Base-by-base conservation (phyloP, 805 yeast genomes). In the Kluyveromyces lactis region DNA sequence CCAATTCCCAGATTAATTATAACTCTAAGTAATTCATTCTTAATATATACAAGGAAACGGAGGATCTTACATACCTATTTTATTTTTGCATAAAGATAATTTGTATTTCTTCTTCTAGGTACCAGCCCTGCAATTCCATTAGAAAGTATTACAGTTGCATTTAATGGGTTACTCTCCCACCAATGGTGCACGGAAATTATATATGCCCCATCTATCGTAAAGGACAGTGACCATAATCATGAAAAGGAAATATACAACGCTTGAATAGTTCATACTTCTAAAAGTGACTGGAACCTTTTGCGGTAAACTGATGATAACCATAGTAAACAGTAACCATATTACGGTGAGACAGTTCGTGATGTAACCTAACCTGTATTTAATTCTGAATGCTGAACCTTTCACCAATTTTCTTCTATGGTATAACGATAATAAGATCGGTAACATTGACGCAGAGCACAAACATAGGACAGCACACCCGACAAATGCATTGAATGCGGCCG, bases 391-490 rank as follows among this genome's bases (percentile, higher is more conserved):
- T 1, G 86, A 77, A 32, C 86, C 86, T 48, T 73, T 70, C 26
- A 83, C 68, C 42, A 79, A 78, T 35, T 64, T 60, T 41, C 92
- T 61, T 39, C 73, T 75, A 43, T 79, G 73, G 18, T 81, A 52
- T 53, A 83, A 52, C 3, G 77, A 72, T n/a, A 79, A 67, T 0
- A 79, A 48, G 18, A 84, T 78, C 2, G 95, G 95, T 12, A 85
- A 75, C 3, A 86, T 78, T 44, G 86, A 81, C 2, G 92, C 86
- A 23, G 82, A 67, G 36, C 86, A 79, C 42, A 85, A 63, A 2
- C 86, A 73, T 16, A 84, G 71, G 2, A 86, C 92, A 8, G 90
- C 79, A 13, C 89, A 79, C 0, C 94, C 92, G 64, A 84, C 76
- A 57, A 85, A 84, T 3, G 94, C 87, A 57, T 81, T 81, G 59